A percentile compares a stretch with the other conserved stretches of the same genome.
Conservation (phyloP, 2,329 filamentous ascomycete species). For the Venturia carpophila region DNA sequence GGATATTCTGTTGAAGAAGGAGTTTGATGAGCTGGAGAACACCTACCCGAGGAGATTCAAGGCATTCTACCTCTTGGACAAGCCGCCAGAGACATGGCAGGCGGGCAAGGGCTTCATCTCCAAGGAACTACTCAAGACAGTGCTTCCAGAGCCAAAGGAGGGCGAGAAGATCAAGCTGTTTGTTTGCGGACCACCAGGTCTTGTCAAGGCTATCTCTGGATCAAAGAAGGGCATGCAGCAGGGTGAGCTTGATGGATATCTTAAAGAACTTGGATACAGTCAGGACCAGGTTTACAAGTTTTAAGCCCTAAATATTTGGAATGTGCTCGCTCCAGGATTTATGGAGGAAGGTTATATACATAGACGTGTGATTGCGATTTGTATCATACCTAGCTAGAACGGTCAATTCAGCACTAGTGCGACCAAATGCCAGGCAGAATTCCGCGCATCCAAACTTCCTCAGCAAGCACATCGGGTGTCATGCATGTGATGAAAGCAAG, state of each 20-base stretch:
- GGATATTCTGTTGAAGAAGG: constrained; percentile 83
- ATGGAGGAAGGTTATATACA: not conserved
- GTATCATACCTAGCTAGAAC: constrained; percentile 7
- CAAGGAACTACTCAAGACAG: constrained; percentile 91
- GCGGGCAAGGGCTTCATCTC: constrained; percentile 73
- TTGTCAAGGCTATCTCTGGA: constrained; percentile 92
- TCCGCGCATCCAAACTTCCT: no score
- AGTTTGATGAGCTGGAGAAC: constrained; percentile 84
- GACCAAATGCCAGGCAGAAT: no score
- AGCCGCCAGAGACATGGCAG: constrained; percentile 68
- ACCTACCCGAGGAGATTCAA: constrained; percentile 91
- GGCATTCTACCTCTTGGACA: constrained; percentile 88
- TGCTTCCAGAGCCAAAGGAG: constrained; percentile 83
- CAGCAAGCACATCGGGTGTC: no score
- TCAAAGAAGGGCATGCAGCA: constrained; percentile 85
- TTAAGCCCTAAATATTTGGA: constrained; percentile 36
- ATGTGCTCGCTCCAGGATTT: not conserved
- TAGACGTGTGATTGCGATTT: not conserved
- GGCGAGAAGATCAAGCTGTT: constrained; percentile 88
- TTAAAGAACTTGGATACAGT: constrained; percentile 76
- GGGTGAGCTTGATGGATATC: constrained; percentile 73
- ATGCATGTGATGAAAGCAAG: no score
- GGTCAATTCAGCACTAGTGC: not conserved
- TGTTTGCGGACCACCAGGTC: constrained; percentile 82
- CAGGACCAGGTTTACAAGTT: constrained; percentile 97